phyloP scores from a whole-genome alignment of 306 rosid species.

The Cucurbita maxima region DNA sequence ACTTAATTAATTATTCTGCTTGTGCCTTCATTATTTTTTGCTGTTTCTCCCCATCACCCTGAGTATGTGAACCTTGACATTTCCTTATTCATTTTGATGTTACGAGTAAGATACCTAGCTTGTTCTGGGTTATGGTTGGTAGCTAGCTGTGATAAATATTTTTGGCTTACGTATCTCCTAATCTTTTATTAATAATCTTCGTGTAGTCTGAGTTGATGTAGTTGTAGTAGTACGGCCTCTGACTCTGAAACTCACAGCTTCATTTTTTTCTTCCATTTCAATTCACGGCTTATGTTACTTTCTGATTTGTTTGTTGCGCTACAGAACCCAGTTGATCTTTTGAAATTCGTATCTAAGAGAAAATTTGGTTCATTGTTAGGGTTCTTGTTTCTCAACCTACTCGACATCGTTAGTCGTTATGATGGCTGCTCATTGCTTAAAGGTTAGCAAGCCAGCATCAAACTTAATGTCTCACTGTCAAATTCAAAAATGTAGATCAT shows the following conservation, averaged over 20 bases:
- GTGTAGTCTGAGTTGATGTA: not conserved
- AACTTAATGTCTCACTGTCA: too few species aligned
- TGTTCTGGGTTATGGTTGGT: not conserved
- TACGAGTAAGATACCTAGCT: not conserved
- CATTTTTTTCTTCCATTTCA: not conserved
- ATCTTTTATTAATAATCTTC: not conserved
- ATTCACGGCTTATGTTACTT: not conserved
- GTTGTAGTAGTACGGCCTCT: not conserved
- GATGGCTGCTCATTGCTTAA: not conserved
- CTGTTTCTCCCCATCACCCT: not conserved
- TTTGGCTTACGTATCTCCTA: not conserved
- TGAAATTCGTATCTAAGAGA: not conserved
- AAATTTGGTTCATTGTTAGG: not conserved
- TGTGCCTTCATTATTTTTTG: not conserved
- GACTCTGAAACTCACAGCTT: not conserved
- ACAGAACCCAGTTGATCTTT: not conserved
- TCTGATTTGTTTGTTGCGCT: not conserved
- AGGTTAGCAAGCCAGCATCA: not conserved
- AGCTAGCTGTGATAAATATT: not conserved
- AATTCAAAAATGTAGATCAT: too few species aligned
- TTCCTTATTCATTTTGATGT: not conserved
- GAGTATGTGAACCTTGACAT: not conserved
- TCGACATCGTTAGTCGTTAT: not conserved
- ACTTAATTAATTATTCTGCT: slow-evolving; percentile 2
- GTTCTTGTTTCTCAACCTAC: not conserved